phyloP scores from a whole-genome alignment of 495 filamentous ascomycete species.

The Alectoria sarmentosa region DNA sequence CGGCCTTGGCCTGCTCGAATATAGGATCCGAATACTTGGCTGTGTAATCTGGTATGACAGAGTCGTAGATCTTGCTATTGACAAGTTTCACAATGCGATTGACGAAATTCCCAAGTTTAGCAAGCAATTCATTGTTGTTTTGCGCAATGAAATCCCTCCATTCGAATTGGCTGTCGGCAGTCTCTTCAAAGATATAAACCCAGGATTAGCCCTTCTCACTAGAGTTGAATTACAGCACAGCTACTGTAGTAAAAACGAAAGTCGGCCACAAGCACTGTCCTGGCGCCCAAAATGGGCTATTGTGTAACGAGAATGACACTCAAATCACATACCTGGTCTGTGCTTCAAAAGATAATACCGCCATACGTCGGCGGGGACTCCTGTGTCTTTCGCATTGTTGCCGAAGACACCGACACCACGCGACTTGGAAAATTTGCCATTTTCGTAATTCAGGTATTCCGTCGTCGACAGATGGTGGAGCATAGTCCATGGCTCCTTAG shows the following conservation, averaged over 20 bases:
- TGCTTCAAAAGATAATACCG: constrained; percentile 85
- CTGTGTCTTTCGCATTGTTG: constrained; percentile 79
- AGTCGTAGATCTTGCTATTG: constrained; percentile 61
- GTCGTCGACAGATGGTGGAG: constrained; percentile 83
- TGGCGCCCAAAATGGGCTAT: not conserved
- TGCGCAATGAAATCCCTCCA: constrained; percentile 76
- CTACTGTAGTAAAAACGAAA: not conserved
- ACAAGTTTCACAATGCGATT: constrained; percentile 91
- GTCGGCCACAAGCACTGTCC: not conserved
- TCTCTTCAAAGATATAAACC: constrained; percentile 42
- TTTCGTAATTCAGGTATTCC: constrained; percentile 95
- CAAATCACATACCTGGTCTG: constrained; percentile 44
- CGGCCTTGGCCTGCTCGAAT: constrained; percentile 51
- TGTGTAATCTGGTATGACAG: constrained; percentile 61
- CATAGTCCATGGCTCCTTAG: constrained; percentile 81
- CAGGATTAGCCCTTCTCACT: not conserved
- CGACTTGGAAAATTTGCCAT: constrained; percentile 93
- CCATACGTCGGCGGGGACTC: constrained; percentile 83
- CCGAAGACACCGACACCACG: constrained; percentile 87
- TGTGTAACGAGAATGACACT: not conserved
- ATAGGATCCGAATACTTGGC: constrained; percentile 36
- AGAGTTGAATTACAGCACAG: not conserved
- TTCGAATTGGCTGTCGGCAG: constrained; percentile 81
- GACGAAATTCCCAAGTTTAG: constrained; percentile 89
- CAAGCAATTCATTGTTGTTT: constrained; percentile 88